phyloP scores from a whole-genome alignment of 176 grass and related monocot genomes.

The Triticum dicoccoides region DNA sequence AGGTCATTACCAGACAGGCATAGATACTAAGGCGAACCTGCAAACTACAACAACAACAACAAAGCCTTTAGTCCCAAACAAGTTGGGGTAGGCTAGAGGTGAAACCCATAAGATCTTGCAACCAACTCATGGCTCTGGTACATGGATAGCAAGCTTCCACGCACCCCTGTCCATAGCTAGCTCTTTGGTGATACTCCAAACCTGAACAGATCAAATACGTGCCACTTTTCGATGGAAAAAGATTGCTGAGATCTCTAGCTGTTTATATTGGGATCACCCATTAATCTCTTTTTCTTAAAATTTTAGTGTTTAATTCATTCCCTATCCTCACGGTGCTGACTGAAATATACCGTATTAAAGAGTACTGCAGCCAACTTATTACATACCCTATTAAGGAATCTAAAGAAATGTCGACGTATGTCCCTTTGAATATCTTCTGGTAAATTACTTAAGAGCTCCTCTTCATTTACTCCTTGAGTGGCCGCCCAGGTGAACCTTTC shows the following conservation, averaged over 20 bases:
- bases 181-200: too few relatives aligned
- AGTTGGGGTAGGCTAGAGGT: too few relatives aligned
- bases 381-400: conserved; percentile 79
- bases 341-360: background rate
- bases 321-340: background rate
- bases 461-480: conserved; percentile 93
- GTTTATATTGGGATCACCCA: background rate
- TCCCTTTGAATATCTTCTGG: conserved; percentile 99
- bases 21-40: background rate
- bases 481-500: conserved; percentile 98
- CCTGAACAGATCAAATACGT: background rate
- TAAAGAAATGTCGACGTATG: conserved; percentile 87
- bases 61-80: too few relatives aligned
- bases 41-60: background rate
- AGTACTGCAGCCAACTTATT: background rate
- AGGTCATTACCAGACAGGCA: background rate
- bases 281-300: background rate
- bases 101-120: too few relatives aligned
- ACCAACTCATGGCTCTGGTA: too few relatives aligned
- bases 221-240: background rate
- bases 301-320: background rate
- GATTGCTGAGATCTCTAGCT: background rate
- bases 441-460: conserved; percentile 79
- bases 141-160: too few relatives aligned
- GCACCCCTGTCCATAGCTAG: too few relatives aligned